Percentiles rank a stretch among this genome's conserved stretches.
Conservation (phyloP, 1,139 yeast genomes). For the Saccharomyces hybrid region DNA sequence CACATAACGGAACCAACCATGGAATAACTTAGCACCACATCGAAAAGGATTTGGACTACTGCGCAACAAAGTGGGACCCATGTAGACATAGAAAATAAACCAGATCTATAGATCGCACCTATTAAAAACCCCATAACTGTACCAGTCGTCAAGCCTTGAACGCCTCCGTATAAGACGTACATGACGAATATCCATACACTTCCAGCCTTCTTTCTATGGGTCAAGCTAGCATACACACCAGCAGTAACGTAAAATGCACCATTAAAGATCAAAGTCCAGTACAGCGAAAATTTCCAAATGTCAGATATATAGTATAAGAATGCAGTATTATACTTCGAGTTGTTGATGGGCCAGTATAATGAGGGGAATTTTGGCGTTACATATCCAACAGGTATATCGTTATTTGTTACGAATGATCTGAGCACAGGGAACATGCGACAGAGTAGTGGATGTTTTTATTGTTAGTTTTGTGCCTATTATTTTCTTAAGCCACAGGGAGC, state of each 20-base stretch:
- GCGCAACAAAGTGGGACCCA: conserved; percentile 91
- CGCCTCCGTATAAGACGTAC: conserved; percentile 48
- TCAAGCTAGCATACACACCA: conserved; percentile 54
- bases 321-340: conserved; percentile 41
- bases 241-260: conserved; percentile 56
- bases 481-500: not conserved
- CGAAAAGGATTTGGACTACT: conserved; percentile 55
- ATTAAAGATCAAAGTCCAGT: conserved; percentile 71
- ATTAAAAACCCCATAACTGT: conserved; percentile 64
- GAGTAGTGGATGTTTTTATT: not conserved
- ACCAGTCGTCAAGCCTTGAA: conserved; percentile 65
- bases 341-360: conserved; percentile 58
- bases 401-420: conserved; percentile 32
- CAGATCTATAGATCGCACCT: conserved; percentile 68
- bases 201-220: conserved; percentile 38
- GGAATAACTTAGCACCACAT: conserved; percentile 58
- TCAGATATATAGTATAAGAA: conserved; percentile 63
- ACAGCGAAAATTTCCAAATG: conserved; percentile 77
- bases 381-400: conserved; percentile 72
- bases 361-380: conserved; percentile 75
- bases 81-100: conserved; percentile 75
- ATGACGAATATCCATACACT: conserved; percentile 39
- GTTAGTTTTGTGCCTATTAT: not conserved
- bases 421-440: not conserved
- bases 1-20: conserved; percentile 40